Conservation (phyloP, 2,329 filamentous ascomycete genomes). For the Lasiodiplodia sp. region DNA sequence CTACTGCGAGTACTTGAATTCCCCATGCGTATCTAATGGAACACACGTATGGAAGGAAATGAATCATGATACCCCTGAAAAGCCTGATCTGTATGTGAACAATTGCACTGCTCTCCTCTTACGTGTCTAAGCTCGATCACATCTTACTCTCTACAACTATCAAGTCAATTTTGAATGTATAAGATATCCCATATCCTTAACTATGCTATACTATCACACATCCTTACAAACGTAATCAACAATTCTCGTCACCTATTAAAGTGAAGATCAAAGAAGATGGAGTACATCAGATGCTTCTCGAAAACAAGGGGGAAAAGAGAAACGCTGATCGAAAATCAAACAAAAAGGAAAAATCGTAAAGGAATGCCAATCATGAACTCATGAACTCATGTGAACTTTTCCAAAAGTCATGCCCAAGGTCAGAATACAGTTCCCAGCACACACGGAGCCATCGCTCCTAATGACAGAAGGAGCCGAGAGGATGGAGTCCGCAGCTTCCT, state of each 20-base stretch:
- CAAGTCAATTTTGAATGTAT: background rate
- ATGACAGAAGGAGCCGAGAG: background rate
- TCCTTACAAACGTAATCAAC: background rate
- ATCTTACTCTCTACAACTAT: too few relatives aligned
- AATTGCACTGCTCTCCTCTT: too few relatives aligned
- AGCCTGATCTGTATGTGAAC: too few relatives aligned
- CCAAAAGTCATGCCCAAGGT: background rate
- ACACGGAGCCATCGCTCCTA: background rate
- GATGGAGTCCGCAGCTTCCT: background rate
- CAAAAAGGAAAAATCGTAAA: background rate
- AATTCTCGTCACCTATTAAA: background rate
- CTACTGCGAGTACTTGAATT: too few relatives aligned
- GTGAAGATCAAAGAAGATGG: background rate
- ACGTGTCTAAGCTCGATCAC: too few relatives aligned
- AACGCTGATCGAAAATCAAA: background rate
- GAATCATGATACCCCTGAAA: too few relatives aligned
- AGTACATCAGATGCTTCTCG: background rate
- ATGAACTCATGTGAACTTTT: background rate
- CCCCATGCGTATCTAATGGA: too few relatives aligned
- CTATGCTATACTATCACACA: slow-evolving; percentile 3
- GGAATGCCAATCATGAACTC: background rate
- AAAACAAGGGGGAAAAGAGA: background rate
- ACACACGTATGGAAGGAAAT: too few relatives aligned
- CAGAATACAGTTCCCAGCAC: background rate
- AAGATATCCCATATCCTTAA: background rate